Conservation (phyloP, 225 moss, liverwort and hornwort genomes). For the Pleurozium schreberi region DNA sequence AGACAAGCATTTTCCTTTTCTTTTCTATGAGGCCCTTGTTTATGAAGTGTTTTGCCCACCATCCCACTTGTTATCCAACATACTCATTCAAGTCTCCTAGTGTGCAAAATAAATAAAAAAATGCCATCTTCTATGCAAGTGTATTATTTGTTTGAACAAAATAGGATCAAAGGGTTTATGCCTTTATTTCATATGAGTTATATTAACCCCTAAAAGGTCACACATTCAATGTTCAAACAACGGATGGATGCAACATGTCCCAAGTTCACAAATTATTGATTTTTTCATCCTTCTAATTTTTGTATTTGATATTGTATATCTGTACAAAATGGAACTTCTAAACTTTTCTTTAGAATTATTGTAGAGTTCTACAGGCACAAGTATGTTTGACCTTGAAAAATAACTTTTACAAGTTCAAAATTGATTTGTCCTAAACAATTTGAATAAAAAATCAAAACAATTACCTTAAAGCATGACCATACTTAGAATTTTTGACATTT, state of each 20-base stretch:
- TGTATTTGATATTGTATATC: not conserved
- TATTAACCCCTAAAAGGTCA: fast-evolving
- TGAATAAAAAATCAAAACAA: not conserved
- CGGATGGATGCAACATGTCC: fast-evolving
- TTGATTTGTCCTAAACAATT: fast-evolving
- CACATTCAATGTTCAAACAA: not conserved
- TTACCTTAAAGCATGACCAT: not conserved
- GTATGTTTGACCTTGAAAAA: not conserved
- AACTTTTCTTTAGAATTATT: not conserved
- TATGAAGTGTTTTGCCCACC: not conserved
- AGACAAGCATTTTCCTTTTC: not conserved
- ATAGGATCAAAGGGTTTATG: not conserved
- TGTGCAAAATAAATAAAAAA: not conserved
- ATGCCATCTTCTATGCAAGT: not conserved
- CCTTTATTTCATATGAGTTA: not conserved
- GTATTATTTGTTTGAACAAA: not conserved
- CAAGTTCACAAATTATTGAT: not conserved
- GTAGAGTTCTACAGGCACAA: fast-evolving
- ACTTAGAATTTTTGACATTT: not conserved
- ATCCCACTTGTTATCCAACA: not conserved
- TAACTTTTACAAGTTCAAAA: too few relatives aligned
- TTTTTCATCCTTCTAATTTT: not conserved
- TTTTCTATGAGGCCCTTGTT: not conserved
- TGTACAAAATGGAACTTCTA: fast-evolving
- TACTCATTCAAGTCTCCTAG: not conserved